Conservation (phyloP, 352 stramenopile genomes). For the Blastocystis sp. region DNA sequence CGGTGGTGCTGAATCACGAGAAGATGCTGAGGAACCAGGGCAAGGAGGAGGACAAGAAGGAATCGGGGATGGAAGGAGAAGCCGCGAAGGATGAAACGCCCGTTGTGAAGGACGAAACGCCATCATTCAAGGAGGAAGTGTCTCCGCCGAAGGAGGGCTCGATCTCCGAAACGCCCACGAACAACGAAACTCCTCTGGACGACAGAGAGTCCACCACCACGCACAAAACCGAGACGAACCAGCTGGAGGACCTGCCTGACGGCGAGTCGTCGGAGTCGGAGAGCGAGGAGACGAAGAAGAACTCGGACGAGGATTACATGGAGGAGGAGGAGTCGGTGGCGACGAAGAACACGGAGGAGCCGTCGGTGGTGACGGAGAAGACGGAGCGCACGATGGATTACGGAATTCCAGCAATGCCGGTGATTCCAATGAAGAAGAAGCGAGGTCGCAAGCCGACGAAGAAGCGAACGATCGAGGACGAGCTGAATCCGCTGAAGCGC, state of each 20-base stretch:
- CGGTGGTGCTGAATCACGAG: conserved; percentile 94
- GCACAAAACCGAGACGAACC: not conserved
- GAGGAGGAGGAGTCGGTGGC: conserved; percentile 30
- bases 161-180: not conserved
- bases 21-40: conserved; percentile 85
- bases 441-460: conserved; percentile 70
- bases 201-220: not conserved
- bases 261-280: not conserved
- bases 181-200: not conserved
- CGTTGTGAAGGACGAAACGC: not conserved
- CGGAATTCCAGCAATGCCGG: conserved; percentile 11
- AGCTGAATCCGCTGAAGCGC: conserved; percentile 45
- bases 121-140: not conserved
- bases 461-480: conserved; percentile 50
- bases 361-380: conserved; percentile 78
- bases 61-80: conserved; percentile 14
- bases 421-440: conserved; percentile 30
- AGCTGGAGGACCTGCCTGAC: conserved; percentile 29
- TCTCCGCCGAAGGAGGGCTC: not conserved
- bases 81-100: not conserved
- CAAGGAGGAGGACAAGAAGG: conserved; percentile 77
- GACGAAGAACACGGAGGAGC: conserved; percentile 78
- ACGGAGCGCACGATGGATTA: not conserved
- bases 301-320: conserved; percentile 20
- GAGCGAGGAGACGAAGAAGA: conserved; percentile 15